Conservation (phyloP, 768 basidiomycete genomes). For the Lepiota venenata region DNA sequence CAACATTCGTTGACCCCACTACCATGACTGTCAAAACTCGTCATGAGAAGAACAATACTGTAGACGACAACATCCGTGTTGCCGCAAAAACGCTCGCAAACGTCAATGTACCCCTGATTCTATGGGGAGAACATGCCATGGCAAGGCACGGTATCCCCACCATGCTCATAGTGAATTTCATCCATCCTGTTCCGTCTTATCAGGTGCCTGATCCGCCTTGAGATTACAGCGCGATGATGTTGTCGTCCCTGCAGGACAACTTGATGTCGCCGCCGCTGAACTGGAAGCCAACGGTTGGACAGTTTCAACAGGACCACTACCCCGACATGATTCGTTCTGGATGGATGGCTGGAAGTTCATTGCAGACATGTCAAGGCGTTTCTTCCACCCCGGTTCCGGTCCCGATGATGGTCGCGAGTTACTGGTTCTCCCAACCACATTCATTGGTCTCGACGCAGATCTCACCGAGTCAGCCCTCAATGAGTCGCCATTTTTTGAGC, state of each 20-base stretch:
- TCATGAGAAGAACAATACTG: too few species aligned
- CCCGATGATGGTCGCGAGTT: neutral
- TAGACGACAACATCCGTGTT: too few species aligned
- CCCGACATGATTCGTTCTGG: neutral
- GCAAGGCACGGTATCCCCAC: neutral
- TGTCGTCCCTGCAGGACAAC: neutral
- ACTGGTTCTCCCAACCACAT: neutral
- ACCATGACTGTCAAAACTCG: too few species aligned
- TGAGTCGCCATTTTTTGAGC: neutral
- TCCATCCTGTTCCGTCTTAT: neutral
- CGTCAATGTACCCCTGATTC: neutral
- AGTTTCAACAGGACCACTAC: neutral
- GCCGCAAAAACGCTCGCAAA: too few species aligned
- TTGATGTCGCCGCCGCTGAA: neutral
- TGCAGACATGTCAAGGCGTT: neutral
- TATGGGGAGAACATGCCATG: conserved; percentile 1
- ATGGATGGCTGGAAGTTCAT: neutral
- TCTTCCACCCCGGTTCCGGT: neutral
- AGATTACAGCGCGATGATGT: neutral
- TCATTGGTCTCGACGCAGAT: neutral
- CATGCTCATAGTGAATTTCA: neutral
- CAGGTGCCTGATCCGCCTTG: neutral
- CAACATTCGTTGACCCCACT: too few species aligned
- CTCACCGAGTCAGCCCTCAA: neutral
- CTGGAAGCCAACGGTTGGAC: neutral